These are phyloP conservation scores for Calonectria hongkongensis DNA, from an alignment of 2,329 filamentous ascomycete genomes.

Conservation along the genomic window DNA sequence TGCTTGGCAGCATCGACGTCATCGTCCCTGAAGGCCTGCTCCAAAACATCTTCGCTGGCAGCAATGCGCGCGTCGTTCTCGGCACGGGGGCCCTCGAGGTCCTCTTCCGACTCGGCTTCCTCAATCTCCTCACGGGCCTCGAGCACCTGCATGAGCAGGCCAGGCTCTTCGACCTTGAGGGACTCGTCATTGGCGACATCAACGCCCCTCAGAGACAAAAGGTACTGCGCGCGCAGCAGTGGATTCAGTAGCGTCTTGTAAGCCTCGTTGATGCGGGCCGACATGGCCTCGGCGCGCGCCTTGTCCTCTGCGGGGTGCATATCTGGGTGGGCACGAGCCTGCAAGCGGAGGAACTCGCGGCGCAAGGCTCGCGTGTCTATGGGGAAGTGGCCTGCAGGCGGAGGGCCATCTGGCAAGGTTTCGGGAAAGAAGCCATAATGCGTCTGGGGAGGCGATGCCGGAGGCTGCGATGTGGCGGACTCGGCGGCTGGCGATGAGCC, in stretches of 20 bases:
- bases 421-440: slow-evolving; percentile 93
- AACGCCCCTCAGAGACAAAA: slow-evolving; percentile 83
- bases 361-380: slow-evolving; percentile 83
- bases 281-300: slow-evolving; percentile 82
- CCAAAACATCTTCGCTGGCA: slow-evolving; percentile 78
- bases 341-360: slow-evolving; percentile 89
- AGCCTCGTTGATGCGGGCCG: slow-evolving; percentile 90
- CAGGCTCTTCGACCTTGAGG: slow-evolving; percentile 79
- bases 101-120: slow-evolving; percentile 79
- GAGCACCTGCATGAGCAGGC: slow-evolving; percentile 85
- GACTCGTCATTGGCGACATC: slow-evolving; percentile 88
- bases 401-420: slow-evolving; percentile 85
- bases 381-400: slow-evolving; percentile 84
- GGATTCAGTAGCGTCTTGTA: slow-evolving; percentile 90
- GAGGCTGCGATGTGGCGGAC: slow-evolving; percentile 33
- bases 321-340: slow-evolving; percentile 86
- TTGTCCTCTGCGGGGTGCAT: slow-evolving; percentile 74
- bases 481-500: slow-evolving; percentile 38
- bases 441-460: slow-evolving; percentile 63
- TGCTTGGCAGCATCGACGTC: slow-evolving; percentile 79
- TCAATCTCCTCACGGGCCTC: slow-evolving; percentile 87
- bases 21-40: slow-evolving; percentile 78
- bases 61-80: slow-evolving; percentile 82
- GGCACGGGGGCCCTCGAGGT: slow-evolving; percentile 74
- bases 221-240: slow-evolving; percentile 89